phyloP scores from a whole-genome alignment of 495 filamentous ascomycete genomes.

The Hamigera avellanea region DNA sequence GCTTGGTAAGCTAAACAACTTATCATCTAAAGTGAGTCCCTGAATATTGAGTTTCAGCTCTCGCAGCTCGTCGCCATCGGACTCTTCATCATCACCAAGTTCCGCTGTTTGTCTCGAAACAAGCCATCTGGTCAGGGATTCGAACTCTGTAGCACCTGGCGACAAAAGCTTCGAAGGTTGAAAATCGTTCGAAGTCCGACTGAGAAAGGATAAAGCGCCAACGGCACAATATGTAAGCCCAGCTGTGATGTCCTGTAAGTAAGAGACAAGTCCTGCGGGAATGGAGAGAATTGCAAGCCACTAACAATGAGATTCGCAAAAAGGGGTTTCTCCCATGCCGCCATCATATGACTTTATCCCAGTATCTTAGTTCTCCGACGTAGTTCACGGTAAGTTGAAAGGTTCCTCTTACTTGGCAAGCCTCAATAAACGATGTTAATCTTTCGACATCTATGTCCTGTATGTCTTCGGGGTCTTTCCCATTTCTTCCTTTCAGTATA shows the following conservation, averaged over 20 bases:
- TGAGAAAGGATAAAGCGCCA: conserved; percentile 58
- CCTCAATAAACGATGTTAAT: conserved; percentile 58
- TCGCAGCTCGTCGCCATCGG: conserved; percentile 15
- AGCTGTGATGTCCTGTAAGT: conserved; percentile 36
- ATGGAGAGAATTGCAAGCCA: conserved; percentile 1
- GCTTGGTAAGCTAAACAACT: conserved; percentile 20
- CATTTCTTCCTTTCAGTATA: conserved; percentile 54
- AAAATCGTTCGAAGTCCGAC: conserved; percentile 21
- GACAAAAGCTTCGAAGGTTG: conserved; percentile 14
- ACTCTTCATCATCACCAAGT: conserved; percentile 33
- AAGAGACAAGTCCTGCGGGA: conserved; percentile 6
- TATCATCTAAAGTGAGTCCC: conserved; percentile 14
- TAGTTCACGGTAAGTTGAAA: neutral
- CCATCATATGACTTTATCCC: conserved; percentile 70
- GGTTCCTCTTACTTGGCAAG: conserved; percentile 45
- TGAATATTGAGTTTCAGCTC: conserved; percentile 2
- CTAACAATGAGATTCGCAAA: conserved; percentile 82
- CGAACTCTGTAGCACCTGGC: conserved; percentile 22
- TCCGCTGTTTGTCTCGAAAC: conserved; percentile 57
- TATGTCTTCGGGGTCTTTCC: conserved; percentile 39
- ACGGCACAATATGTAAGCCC: conserved; percentile 85
- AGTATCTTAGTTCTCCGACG: conserved; percentile 10
- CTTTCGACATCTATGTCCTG: conserved; percentile 65
- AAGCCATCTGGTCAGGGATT: conserved; percentile 49
- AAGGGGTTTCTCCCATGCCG: conserved; percentile 70